Base-by-base conservation (phyloP, 148 eudicot genomes). In the Selenicereus undatus region DNA sequence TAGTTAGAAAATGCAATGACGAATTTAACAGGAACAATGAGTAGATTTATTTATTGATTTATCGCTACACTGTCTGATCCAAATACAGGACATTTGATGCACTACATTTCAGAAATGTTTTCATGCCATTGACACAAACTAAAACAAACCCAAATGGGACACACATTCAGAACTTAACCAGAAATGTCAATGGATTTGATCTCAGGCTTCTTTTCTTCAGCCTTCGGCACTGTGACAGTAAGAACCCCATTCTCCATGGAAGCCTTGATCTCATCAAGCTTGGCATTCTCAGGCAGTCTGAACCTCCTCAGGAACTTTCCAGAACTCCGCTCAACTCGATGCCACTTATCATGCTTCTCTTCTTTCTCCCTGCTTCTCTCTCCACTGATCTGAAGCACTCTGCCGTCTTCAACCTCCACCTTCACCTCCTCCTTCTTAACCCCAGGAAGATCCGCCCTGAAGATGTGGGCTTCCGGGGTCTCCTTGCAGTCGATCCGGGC, bases 181-280 rank as follows among this genome's bases (percentile, higher is more conserved):
- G 88, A 73, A 6, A 87, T 87, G 20, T 85, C 76, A 66, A 87
- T 71, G 7, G 87, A 35, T 79, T 87, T 87, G 5, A 72, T 54
- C 18, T 83, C 29, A 24, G 83, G 79, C 75, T 81, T 87, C 89
- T 83, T 85, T 48, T 71, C 83, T 39, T 85, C 89, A 13, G 8
- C 76, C 66, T 87, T 87, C 0, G 89, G 89, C 14, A 87, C 77
- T 45, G 86, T 83, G 0, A 87, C 86, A 50, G 87, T 87, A 21
- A 87, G 74, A 39, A 87, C 87, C 9, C 89, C 89, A 29, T 87
- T 80, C 84, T 84, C 87, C 87, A 87, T 84, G 2, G 71, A 24
- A 0, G 89, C 89, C 70, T 80, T 84, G 74, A 87, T 76, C 78
- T 87, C 54, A 1, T 75, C 87, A 73, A 80, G 45, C 75, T 80